These are phyloP conservation scores for Plasmopara halstedii DNA, from an alignment of 352 stramenopile genomes.

Conservation along the genomic window DNA sequence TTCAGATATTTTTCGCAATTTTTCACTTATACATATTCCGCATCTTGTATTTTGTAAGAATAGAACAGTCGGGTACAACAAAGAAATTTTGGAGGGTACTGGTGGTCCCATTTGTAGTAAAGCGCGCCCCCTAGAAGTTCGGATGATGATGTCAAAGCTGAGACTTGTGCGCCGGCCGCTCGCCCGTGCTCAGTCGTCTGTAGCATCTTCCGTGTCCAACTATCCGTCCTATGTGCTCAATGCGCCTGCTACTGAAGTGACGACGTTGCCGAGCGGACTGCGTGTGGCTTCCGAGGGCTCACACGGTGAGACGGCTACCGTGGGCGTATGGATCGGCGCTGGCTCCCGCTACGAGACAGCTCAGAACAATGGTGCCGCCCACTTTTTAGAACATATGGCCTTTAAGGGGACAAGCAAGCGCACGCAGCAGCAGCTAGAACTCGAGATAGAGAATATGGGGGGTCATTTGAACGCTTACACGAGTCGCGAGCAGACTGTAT, in stretches of 20 bases:
- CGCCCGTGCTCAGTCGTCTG: conserved; percentile 63
- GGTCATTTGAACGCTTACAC: conserved; percentile 99
- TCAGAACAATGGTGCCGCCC: conserved; percentile 97
- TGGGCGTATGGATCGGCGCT: conserved; percentile 96
- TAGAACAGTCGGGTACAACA: background rate
- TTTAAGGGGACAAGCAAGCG: conserved; percentile 99
- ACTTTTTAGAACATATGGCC: conserved; percentile 99
- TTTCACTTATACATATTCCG: conserved; percentile 2
- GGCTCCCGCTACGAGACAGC: conserved; percentile 97
- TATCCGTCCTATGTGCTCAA: conserved; percentile 89
- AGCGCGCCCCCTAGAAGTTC: conserved; percentile 6
- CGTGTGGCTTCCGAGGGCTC: conserved; percentile 96
- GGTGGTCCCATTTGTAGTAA: conserved; percentile 34
- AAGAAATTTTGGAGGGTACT: conserved; percentile 2
- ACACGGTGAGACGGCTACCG: conserved; percentile 96
- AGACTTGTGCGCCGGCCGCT: conserved; percentile 44
- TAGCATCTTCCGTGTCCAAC: conserved; percentile 56
- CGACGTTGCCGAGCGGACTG: conserved; percentile 93
- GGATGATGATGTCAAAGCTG: conserved; percentile 62
- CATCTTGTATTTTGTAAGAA: conserved; percentile 14
- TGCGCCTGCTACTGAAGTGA: conserved; percentile 94
- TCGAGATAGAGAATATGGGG: conserved; percentile 99
- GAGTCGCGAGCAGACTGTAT: conserved; percentile 99
- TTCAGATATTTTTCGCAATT: background rate
- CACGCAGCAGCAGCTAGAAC: conserved; percentile 97